These are phyloP conservation scores for Penicillium sp. DNA, from an alignment of 2,329 filamentous ascomycete genomes.

Conservation along the genomic window DNA sequence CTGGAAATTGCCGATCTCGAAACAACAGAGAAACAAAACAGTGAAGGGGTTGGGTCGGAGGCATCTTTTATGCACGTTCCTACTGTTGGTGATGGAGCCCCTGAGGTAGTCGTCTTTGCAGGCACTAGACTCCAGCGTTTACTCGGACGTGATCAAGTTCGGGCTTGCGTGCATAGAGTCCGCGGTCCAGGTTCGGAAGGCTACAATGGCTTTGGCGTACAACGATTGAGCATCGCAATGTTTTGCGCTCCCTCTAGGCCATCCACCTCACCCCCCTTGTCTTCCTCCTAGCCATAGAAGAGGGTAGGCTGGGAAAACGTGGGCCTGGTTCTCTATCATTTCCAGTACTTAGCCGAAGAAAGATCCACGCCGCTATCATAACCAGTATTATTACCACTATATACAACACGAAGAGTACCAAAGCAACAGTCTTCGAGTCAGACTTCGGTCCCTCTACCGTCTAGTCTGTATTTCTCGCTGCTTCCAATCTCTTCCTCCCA, in stretches of 20 bases:
- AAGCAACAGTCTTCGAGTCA: too few species aligned
- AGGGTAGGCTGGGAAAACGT: too few species aligned
- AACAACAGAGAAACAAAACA: constrained; percentile 6
- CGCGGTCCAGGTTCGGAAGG: background rate
- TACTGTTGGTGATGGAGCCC: background rate
- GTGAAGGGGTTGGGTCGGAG: constrained; percentile 5
- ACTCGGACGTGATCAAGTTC: background rate
- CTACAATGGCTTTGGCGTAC: background rate
- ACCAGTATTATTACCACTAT: too few species aligned
- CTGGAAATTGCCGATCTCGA: constrained; percentile 10
- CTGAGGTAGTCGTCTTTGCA: constrained; percentile 8
- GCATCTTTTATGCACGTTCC: constrained; percentile 9
- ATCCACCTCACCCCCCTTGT: too few species aligned
- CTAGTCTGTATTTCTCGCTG: too few species aligned
- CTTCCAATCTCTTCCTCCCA: too few species aligned
- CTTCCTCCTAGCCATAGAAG: too few species aligned
- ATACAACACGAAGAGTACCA: too few species aligned
- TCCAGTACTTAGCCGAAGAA: background rate
- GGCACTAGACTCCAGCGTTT: constrained; percentile 13
- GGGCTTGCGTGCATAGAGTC: constrained; percentile 13
- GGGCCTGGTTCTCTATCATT: too few species aligned
- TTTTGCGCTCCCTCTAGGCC: background rate
- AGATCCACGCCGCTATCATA: too few species aligned
- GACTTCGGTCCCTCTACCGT: too few species aligned
- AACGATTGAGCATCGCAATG: background rate